phyloP scores from a whole-genome alignment of 2,329 filamentous ascomycete species.

The Geosmithia putterillii region DNA sequence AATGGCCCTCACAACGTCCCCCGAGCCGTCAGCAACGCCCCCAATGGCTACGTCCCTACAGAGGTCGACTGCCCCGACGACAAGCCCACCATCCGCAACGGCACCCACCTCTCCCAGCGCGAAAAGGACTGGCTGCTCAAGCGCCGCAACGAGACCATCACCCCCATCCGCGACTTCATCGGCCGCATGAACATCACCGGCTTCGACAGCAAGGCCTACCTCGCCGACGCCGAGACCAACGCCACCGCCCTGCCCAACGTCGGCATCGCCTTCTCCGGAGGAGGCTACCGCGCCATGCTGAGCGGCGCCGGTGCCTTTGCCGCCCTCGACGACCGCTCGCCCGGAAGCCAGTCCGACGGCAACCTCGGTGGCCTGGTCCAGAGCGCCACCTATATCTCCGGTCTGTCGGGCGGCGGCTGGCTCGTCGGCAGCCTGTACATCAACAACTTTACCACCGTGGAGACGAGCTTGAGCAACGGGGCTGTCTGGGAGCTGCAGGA shows the following conservation, averaged over 20 bases:
- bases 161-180: slow-evolving; percentile 66
- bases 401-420: slow-evolving; percentile 76
- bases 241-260: slow-evolving; percentile 39
- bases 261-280: slow-evolving; percentile 67
- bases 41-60: slow-evolving; percentile 55
- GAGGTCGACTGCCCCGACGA: slow-evolving; percentile 54
- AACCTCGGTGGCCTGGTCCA: slow-evolving; percentile 75
- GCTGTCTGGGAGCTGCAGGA: slow-evolving; percentile 27
- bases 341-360: slow-evolving; percentile 31
- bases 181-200: slow-evolving; percentile 58
- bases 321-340: slow-evolving; percentile 66
- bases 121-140: slow-evolving; percentile 64
- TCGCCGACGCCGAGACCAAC: slow-evolving; percentile 27
- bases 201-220: slow-evolving; percentile 65
- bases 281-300: slow-evolving; percentile 77
- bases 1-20: slow-evolving; percentile 1
- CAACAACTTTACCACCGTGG: slow-evolving; percentile 68
- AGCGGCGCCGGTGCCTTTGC: slow-evolving; percentile 70
- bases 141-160: slow-evolving; percentile 60
- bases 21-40: slow-evolving; percentile 18
- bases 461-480: slow-evolving; percentile 19
- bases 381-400: slow-evolving; percentile 67
- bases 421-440: slow-evolving; percentile 68
- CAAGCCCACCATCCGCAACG: slow-evolving; percentile 60
- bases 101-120: slow-evolving; percentile 43